phyloP scores from a whole-genome alignment of 441 rosid species.

The Manihot esculenta region DNA sequence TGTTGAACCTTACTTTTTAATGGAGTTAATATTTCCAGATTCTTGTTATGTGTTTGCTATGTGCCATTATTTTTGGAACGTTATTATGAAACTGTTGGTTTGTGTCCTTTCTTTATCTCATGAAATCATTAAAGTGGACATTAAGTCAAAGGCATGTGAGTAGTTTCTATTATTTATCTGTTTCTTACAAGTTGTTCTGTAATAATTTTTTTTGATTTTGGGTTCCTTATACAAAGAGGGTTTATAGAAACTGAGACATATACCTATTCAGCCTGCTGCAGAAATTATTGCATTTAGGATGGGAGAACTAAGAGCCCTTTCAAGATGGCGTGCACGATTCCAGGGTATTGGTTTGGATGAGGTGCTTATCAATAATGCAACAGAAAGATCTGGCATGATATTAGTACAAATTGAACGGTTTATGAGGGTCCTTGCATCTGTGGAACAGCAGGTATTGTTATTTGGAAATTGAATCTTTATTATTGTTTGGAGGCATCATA shows the following conservation, averaged over 20 bases:
- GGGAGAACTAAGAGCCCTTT: slow-evolving; percentile 93
- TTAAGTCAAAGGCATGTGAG: background rate
- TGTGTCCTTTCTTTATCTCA: background rate
- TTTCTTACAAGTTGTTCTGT: slow-evolving; percentile 16
- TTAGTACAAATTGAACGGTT: slow-evolving; percentile 84
- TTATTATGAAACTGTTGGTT: background rate
- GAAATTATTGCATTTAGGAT: slow-evolving; percentile 91
- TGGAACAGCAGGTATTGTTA: slow-evolving; percentile 77
- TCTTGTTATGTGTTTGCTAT: background rate
- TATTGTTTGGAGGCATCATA: background rate
- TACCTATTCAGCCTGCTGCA: slow-evolving; percentile 81
- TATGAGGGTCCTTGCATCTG: slow-evolving; percentile 76
- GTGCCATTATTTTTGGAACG: background rate
- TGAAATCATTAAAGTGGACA: background rate
- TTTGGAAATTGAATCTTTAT: slow-evolving; percentile 13
- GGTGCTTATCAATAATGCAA: slow-evolving; percentile 59
- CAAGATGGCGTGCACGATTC: slow-evolving; percentile 89
- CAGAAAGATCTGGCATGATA: slow-evolving; percentile 78
- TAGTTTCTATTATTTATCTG: slow-evolving; percentile 1
- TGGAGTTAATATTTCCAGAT: background rate
- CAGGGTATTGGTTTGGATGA: slow-evolving; percentile 86
- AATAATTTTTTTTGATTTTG: slow-evolving; percentile 11
- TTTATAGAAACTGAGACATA: slow-evolving; percentile 36
- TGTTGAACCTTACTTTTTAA: background rate
- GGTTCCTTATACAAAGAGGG: slow-evolving; percentile 24